phyloP scores from a whole-genome alignment of 148 eudicot species.

The Vaccinium vitisidaea region DNA sequence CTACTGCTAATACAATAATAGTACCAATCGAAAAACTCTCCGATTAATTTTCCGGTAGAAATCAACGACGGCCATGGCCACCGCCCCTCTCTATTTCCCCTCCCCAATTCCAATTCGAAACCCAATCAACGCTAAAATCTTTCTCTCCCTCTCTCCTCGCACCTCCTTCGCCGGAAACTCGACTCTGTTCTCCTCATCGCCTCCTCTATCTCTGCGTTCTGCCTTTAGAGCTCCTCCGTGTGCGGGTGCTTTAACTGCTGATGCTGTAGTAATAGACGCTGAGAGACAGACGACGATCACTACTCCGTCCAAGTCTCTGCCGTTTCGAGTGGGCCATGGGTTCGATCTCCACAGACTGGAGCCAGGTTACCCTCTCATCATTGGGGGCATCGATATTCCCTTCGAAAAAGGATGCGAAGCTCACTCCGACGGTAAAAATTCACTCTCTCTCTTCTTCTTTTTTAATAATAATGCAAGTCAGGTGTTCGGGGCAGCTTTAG shows the following conservation, averaged over 20 bases:
- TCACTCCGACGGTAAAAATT: slow-evolving; percentile 81
- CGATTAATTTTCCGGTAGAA: neutral
- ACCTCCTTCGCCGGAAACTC: slow-evolving; percentile 4
- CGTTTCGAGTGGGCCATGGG: slow-evolving; percentile 92
- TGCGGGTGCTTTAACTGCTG: slow-evolving; percentile 31
- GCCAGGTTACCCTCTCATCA: slow-evolving; percentile 91
- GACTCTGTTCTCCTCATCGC: neutral
- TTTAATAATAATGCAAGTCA: too few relatives aligned
- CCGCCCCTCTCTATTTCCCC: slow-evolving; percentile 9
- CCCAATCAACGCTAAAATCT: neutral
- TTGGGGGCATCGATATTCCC: slow-evolving; percentile 85
- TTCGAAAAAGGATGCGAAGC: slow-evolving; percentile 95
- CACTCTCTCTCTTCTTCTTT: neutral
- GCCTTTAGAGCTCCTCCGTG: neutral
- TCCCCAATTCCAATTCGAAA: neutral
- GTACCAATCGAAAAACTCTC: too few relatives aligned
- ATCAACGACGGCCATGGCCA: slow-evolving; percentile 25
- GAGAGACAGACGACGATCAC: slow-evolving; percentile 24
- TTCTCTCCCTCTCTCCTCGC: slow-evolving; percentile 16
- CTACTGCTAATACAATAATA: too few relatives aligned
- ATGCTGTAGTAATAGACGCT: slow-evolving; percentile 50
- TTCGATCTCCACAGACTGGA: slow-evolving; percentile 90
- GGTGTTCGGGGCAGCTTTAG: too few relatives aligned
- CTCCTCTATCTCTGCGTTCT: neutral
- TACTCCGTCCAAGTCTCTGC: slow-evolving; percentile 52